phyloP scores from a whole-genome alignment of 768 basidiomycete species.

The Baorangia bicolor region DNA sequence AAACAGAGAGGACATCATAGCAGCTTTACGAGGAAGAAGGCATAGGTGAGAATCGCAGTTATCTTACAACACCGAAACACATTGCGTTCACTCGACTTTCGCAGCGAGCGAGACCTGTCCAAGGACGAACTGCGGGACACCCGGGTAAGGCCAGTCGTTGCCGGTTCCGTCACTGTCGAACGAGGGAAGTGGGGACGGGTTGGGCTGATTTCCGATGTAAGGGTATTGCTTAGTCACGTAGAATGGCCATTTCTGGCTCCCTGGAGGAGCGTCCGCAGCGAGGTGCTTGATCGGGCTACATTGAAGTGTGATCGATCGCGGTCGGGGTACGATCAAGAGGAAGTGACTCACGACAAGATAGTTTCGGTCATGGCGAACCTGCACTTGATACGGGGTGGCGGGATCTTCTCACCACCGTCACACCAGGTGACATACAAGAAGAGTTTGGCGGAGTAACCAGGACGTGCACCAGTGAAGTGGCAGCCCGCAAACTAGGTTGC shows the following conservation, averaged over 20 bases:
- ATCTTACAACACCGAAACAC: no score
- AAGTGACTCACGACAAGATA: no score
- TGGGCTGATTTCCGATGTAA: neutral
- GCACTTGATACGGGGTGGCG: neutral
- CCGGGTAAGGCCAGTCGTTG: neutral
- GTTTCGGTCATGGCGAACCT: no score
- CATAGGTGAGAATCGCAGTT: no score
- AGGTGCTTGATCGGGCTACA: no score
- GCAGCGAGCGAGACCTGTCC: neutral
- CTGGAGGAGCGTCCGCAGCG: neutral
- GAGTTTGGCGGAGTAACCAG: neutral
- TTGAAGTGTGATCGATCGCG: no score
- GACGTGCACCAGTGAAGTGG: neutral
- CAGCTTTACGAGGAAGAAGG: no score
- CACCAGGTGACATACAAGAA: neutral
- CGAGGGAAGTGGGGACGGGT: neutral
- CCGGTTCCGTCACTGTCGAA: no score
- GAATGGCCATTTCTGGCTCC: neutral
- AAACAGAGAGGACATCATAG: no score
- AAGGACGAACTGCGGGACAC: neutral
- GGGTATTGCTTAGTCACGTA: neutral
- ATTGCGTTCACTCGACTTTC: neutral
- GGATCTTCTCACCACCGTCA: neutral
- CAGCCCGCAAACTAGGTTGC: neutral
- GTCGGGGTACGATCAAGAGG: no score